Base-by-base conservation (phyloP, 768 basidiomycete species). In the Boletales sp. region DNA sequence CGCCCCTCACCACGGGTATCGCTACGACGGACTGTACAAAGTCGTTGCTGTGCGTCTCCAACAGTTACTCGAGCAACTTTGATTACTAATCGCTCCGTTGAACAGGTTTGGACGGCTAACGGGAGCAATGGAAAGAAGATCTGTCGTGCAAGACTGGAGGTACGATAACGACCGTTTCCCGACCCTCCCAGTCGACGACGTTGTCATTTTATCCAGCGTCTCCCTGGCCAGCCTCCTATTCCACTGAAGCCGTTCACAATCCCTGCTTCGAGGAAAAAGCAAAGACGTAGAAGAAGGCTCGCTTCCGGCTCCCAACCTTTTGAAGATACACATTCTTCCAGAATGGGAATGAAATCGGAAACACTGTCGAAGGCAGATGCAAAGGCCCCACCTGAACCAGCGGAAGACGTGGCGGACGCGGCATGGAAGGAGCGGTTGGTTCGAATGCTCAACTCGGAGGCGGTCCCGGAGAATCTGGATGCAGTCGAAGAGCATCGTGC, bases 21-120 rank as follows among this genome's bases (percentile, higher is more conserved):
- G 67, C 3, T 68, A 70, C 21, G 67, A 70, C 30, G 67, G 67
- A 17, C 37, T 68, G 3, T 68, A 68, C 45, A 66, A 25, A 33
- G 54, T 68, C 4, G 34, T 55, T 4, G 36, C 44, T 7, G 69
- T 70, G 30, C 40, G 54, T 35, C 15, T 32, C 36, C 8, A n/a
- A n/a, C n/a, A n/a, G 12, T 42, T 12, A 31, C 17, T 28, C 11
- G 4, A 42, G 9, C 4, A 12, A 6, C 25, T 43, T 43, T 15
- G 1, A 21, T 28, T 36, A 10, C 15, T 38, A 3, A 53, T 36
- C 7, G 38, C 44, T 41, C 37, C 9, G 9, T 15, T 21, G 8
- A 28, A 14, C 28, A 66, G 65, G 51, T 12, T 30, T 66, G 65
- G 65, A 53, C 55, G 18, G 55, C 48, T 4, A 56, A 43, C 19